phyloP scores from a whole-genome alignment of 2,329 filamentous ascomycete genomes.

The Claviceps pazoutovae region DNA sequence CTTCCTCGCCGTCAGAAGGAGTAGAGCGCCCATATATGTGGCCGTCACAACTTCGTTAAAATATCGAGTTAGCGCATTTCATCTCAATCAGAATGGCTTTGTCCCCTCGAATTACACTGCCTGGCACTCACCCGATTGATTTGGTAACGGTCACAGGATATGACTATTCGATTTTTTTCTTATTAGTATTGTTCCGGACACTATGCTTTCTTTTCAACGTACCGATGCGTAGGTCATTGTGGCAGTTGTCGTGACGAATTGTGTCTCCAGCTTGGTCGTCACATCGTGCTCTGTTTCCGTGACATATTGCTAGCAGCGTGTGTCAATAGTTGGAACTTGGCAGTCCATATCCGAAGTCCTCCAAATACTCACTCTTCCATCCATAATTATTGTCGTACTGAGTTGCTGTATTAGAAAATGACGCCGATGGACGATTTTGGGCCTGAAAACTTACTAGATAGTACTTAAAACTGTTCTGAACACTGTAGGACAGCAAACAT shows the following conservation, averaged over 20 bases:
- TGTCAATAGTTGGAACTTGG: not conserved
- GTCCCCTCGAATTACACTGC: not conserved
- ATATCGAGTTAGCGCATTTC: not conserved
- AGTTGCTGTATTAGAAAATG: not conserved
- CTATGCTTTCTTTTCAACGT: not conserved
- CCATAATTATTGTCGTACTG: slow-evolving; percentile 4
- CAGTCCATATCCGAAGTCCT: not conserved
- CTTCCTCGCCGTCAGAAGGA: not conserved
- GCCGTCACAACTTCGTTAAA: slow-evolving; percentile 1
- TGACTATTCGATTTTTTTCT: slow-evolving; percentile 8
- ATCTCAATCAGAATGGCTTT: not conserved
- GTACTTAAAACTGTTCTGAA: slow-evolving; percentile 4
- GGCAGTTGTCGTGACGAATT: slow-evolving; percentile 9
- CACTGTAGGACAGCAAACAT: slow-evolving; percentile 1
- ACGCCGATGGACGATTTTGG: not conserved
- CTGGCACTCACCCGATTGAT: slow-evolving; percentile 6
- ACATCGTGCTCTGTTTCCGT: slow-evolving; percentile 9
- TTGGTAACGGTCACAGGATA: slow-evolving; percentile 12
- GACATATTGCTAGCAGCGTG: slow-evolving; percentile 5
- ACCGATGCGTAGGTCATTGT: slow-evolving; percentile 7
- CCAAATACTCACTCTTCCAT: slow-evolving; percentile 3
- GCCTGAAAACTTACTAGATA: slow-evolving; percentile 2
- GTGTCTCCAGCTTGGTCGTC: slow-evolving; percentile 10
- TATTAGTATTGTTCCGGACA: not conserved
- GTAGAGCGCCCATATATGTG: not conserved